Conservation (phyloP, 148 eudicot genomes). For the Tetragonia tetragonoides region DNA sequence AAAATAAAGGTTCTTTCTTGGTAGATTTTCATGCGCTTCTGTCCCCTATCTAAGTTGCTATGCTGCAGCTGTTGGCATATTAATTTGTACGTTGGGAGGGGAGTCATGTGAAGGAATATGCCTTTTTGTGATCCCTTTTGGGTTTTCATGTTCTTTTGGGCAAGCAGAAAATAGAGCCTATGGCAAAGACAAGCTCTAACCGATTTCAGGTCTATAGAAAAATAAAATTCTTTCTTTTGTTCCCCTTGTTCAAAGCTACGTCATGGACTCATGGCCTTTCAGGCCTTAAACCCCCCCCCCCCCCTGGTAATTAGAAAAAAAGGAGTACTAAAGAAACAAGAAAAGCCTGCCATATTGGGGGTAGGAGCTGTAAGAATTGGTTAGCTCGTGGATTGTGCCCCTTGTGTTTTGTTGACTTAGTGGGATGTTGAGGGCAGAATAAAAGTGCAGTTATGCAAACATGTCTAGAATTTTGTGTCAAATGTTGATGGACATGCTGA, state of each 20-base stretch:
- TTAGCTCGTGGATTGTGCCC: too few species aligned
- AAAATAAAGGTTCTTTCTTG: not conserved
- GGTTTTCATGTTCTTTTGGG: not conserved
- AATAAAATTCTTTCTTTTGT: not conserved
- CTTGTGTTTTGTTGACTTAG: too few species aligned
- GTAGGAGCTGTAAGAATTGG: too few species aligned
- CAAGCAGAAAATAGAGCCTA: not conserved
- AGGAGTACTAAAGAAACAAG: too few species aligned
- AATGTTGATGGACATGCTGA: too few species aligned
- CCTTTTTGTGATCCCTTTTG: not conserved
- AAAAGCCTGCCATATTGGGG: too few species aligned
- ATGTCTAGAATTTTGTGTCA: too few species aligned
- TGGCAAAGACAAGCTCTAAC: not conserved
- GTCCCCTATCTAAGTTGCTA: not conserved
- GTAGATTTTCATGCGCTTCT: not conserved
- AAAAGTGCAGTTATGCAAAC: too few species aligned
- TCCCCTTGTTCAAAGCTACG: not conserved
- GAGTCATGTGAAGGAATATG: slow-evolving; percentile 3
- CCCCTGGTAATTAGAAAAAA: too few species aligned
- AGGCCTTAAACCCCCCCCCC: too few species aligned
- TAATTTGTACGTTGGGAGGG: not conserved
- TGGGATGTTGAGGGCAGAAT: too few species aligned
- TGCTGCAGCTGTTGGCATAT: not conserved
- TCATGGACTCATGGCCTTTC: not conserved
- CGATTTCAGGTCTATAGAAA: not conserved